These are phyloP conservation scores for Cryptosporidium tyzzeri DNA, from an alignment of 169 alveolate genomes.

Conservation along the genomic window DNA sequence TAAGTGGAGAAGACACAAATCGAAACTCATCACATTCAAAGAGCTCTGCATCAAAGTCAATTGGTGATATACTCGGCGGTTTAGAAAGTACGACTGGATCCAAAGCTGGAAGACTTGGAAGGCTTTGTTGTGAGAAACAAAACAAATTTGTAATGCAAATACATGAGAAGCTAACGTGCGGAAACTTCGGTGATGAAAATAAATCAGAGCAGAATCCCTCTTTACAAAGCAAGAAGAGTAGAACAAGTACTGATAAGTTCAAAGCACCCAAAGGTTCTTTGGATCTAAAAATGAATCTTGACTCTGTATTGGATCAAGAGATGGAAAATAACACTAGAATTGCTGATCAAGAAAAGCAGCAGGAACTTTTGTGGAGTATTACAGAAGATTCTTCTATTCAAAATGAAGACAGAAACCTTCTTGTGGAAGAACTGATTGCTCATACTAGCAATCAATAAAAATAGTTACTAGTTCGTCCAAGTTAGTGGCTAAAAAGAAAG, in stretches of 20 bases:
- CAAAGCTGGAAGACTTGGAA: constrained; percentile 13
- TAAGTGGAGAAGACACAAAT: constrained; percentile 32
- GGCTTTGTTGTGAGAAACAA: constrained; percentile 40
- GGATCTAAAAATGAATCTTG: constrained; percentile 14
- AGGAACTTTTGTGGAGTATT: constrained; percentile 59
- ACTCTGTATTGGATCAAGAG: constrained; percentile 28
- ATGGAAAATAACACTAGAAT: neutral
- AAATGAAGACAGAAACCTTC: constrained; percentile 33
- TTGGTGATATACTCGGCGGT: constrained; percentile 44
- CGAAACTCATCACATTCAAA: constrained; percentile 30
- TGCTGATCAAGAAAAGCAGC: constrained; percentile 35
- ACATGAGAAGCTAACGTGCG: constrained; percentile 26
- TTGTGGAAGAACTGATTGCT: constrained; percentile 41
- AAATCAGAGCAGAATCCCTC: neutral
- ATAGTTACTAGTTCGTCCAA: neutral
- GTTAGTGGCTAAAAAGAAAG: neutral
- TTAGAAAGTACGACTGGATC: constrained; percentile 10
- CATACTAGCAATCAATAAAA: neutral
- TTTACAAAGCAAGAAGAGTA: neutral
- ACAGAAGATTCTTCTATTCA: constrained; percentile 33
- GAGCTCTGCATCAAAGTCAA: constrained; percentile 12
- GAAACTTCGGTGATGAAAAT: neutral
- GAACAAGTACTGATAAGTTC: neutral
- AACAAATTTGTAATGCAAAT: constrained; percentile 49
- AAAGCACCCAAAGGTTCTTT: neutral